These are phyloP conservation scores for Steccherinum ochraceum DNA, from an alignment of 768 basidiomycete genomes.

Conservation along the genomic window DNA sequence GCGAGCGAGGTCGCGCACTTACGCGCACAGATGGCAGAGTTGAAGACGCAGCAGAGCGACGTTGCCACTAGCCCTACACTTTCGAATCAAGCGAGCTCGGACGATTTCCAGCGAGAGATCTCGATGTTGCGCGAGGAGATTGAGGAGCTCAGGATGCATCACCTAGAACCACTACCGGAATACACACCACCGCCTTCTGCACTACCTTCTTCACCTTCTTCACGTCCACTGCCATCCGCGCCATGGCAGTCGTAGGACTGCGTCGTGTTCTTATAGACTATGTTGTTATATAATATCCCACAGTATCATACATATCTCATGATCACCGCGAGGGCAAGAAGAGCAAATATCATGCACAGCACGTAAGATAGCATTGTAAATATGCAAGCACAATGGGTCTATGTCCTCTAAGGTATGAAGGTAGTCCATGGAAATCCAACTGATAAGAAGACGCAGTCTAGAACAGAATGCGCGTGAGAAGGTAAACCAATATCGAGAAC, in stretches of 20 bases:
- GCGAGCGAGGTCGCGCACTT: background rate
- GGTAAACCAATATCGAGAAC: background rate
- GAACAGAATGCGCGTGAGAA: background rate
- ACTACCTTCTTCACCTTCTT: background rate
- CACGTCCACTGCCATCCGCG: background rate
- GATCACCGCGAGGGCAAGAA: too few species aligned
- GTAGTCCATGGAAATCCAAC: too few species aligned
- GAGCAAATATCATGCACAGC: too few species aligned
- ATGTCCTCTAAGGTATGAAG: too few species aligned
- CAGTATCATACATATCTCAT: too few species aligned
- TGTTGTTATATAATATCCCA: too few species aligned
- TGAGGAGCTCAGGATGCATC: background rate
- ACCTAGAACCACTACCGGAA: background rate
- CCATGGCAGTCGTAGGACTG: background rate
- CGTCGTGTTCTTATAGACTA: too few species aligned
- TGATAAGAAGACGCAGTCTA: too few species aligned
- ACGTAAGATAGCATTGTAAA: too few species aligned
- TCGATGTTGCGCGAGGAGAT: background rate
- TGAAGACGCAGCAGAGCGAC: background rate
- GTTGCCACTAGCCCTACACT: background rate
- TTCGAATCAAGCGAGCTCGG: background rate
- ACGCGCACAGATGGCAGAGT: background rate
- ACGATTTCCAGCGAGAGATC: background rate
- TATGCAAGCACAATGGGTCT: too few species aligned
- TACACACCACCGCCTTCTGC: background rate